Evolutionary conservation across 148 eudicot genomes (phyloP), one percentile per base, ranked within the genome.

Genomic region (Pharnaceum exiguum): DNA sequence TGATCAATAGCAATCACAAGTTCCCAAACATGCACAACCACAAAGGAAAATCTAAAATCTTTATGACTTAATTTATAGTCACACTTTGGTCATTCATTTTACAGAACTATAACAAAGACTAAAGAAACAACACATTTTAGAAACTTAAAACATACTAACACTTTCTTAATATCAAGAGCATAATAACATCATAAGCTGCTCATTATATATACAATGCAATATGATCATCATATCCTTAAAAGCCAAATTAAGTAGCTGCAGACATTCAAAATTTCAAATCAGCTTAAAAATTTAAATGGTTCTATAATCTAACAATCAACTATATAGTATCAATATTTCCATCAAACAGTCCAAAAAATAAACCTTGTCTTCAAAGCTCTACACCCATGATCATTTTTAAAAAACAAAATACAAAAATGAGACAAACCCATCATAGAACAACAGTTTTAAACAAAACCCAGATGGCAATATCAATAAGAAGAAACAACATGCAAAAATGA

Each of bases 401-500:
- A 19, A 30, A 9, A 25, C 40, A 19, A 48, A 10, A 7, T 24
- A 9, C 5, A 33, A 35, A 15, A 32, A 59, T 27, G 26, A 4
- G 13, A 57, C 17, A 54, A 21, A 24, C 57, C n/a, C 47, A 33
- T 26, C 16, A 32, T 17, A 53, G 10, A 10, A 50, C 30, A 60
- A 60, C 42, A 60, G 3, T 22, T 31, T 49, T 52, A 44, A 60
- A 27, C 25, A 69, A n/a, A 68, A 59, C 67, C 51, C 67, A 69
- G 55, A 48, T 69, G 12, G 38, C 4, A 42, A 16, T 27, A 35
- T 35, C 38, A 35, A 35, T 35, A 35, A 35, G 12, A 35, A 35
- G 7, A 35, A 35, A 35, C 38, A 35, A 35, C n/a, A n/a, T n/a
- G n/a, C n/a, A n/a, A n/a, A n/a, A n/a, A n/a, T n/a, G n/a, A n/a